Evolutionary conservation across 257 asterid species (phyloP).

Genomic region (Verbena officinalis): DNA sequence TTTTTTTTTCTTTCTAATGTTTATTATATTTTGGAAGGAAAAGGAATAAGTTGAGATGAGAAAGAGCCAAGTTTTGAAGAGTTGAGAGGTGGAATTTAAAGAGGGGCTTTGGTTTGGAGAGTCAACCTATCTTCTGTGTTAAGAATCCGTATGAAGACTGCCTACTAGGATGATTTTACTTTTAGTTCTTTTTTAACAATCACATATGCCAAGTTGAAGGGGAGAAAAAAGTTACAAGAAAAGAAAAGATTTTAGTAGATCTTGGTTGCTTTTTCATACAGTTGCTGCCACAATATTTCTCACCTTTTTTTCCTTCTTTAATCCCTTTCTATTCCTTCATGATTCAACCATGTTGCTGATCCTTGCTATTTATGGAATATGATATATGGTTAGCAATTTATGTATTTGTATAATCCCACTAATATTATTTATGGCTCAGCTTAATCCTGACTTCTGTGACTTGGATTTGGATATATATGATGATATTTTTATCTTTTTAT

Average conservation of each 20-base stretch:
- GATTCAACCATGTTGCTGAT: slow-evolving; percentile 41
- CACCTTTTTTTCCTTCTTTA: slow-evolving; percentile 43
- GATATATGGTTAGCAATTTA: slow-evolving; percentile 10
- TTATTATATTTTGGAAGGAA: slow-evolving; percentile 14
- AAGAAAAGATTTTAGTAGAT: slow-evolving; percentile 59
- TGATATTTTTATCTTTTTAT: slow-evolving; percentile 27
- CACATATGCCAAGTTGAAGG: slow-evolving; percentile 46
- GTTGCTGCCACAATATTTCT: slow-evolving; percentile 39
- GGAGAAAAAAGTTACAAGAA: slow-evolving; percentile 31
- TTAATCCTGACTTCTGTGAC: not conserved
- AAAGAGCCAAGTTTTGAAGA: slow-evolving; percentile 36
- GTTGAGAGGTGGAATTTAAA: slow-evolving; percentile 57
- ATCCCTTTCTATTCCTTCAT: too few relatives aligned
- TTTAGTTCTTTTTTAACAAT: slow-evolving; percentile 31
- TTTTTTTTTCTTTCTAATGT: not conserved
- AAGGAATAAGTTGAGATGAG: slow-evolving; percentile 24
- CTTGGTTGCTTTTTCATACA: slow-evolving; percentile 57
- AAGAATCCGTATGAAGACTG: slow-evolving; percentile 70
- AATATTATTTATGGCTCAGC: slow-evolving; percentile 11
- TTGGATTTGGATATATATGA: not conserved
- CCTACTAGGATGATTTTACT: slow-evolving; percentile 47
- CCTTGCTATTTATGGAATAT: slow-evolving; percentile 50
- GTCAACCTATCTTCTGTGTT: slow-evolving; percentile 66
- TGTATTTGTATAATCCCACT: not conserved
- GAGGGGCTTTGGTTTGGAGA: slow-evolving; percentile 40